Base-by-base conservation (phyloP, 2,329 filamentous ascomycete genomes). In the Fusarium abutilonis region DNA sequence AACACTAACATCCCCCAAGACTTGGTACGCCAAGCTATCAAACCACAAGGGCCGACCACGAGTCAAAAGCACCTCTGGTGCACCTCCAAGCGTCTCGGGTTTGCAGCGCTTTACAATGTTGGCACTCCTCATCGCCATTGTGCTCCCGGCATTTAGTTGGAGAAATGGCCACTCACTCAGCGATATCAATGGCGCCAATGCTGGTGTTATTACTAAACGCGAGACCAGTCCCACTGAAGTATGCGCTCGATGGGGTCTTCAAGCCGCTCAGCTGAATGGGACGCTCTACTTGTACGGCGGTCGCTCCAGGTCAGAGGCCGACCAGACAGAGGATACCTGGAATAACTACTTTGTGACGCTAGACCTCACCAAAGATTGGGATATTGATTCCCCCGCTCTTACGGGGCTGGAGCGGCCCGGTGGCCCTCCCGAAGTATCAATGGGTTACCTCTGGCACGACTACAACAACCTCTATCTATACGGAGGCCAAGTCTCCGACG, bases 281-380 rank as follows among this genome's bases (percentile, higher is more conserved):
- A 93, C 89, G 0, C 71, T 93, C 4, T 93, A 91, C 72, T 83
- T 92, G 51, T 93, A 92, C 66, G 90, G 90, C 32, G 91, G 90
- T 23, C 83, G 89, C 64, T 83, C 86, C 13, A 89, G 82, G 45
- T 83, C 80, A 2, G 74, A 80, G 14, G 73, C 80, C 13, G 80
- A 82, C 32, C 89, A 93, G 68, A 81, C 77, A 2, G 75, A 78
- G 6, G 78, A 91, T 69, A 89, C 86, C 2, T 93, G 90, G 90
- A 92, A 89, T 66, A 92, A 92, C 69, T 80, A 92, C 72, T 89
- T 93, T 67, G 75, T 93, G 23, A 83, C 83, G 0, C 76, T 93
- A n/a, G 88, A 92, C 66, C 80, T 93, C 8, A 90, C 86, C 4
- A 86, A 85, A 62, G 86, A 86, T n/a, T 93, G 90, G 89, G 82